Base-by-base conservation (phyloP, 2,329 filamentous ascomycete species). In the Alternaria alternata region DNA sequence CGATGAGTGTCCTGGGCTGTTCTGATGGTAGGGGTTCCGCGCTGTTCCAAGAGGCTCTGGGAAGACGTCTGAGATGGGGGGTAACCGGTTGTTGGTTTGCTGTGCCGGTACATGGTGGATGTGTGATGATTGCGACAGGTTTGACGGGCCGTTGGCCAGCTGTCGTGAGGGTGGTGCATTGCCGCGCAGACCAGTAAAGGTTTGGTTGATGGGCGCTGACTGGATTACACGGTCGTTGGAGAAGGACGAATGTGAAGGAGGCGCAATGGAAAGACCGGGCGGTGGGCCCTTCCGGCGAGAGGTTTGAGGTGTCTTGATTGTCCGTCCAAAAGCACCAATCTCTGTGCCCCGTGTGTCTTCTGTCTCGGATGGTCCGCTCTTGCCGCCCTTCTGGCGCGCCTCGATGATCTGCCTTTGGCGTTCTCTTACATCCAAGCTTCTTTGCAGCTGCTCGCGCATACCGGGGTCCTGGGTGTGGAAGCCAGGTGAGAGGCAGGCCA, bases 361-460 rank as follows among this genome's bases (percentile, higher is more conserved):
- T 14, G 75, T 74, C 24, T 71, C 68, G 2, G 63, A 52, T 14
- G 65, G 63, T 2, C 64, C 67, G 9, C 68, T 66, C 71, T 94
- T 94, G 62, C 67, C 70, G 51, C 94, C 92, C 80, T 94, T 94
- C 73, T 97, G 93, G 74, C 95, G 88, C 36, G 92, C 89, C 80
- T 98, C 95, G 70, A 99, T 99, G 68, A 99, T 94, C 67, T 93
- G 91, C 68, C 94, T 87, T 79, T 99, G 95, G 77, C 97, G 93
- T 69, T 99, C 94, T 65, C 94, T 87, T 30, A 99, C 94, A 46
- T 91, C 93, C 79, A 97, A 88, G 79, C 95, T 98, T 69, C 94
- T 89, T 80, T 98, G 93, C 54, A 99, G 83, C 79, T 98, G 94
- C 79, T 97, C 93, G 75, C 95, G 90, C 93, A 97, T 96, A 20